Percentiles rank a stretch among this genome's conserved stretches.
phyloP scores from a whole-genome alignment of 2,329 filamentous ascomycete species.

The Fusarium heterosporum region DNA sequence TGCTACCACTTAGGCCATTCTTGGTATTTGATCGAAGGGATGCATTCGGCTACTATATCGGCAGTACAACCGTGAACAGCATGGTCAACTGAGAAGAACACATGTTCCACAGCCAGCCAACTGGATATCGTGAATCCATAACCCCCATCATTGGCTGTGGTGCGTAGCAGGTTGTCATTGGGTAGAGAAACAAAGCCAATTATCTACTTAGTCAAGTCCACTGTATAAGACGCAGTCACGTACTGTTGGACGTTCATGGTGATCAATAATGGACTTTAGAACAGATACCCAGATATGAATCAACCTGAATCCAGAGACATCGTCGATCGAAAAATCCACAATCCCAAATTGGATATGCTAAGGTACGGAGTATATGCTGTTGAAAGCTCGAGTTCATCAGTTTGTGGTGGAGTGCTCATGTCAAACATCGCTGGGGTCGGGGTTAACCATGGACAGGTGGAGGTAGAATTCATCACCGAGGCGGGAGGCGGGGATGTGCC shows the following conservation, averaged over 20 bases:
- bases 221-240: not conserved
- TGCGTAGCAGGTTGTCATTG: conserved; percentile 17
- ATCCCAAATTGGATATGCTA: not conserved
- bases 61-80: conserved; percentile 23
- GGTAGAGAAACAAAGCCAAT: not conserved
- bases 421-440: conserved; percentile 28
- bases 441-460: conserved; percentile 15
- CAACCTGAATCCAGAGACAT: not conserved
- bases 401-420: conserved; percentile 28
- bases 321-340: not conserved
- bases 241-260: not conserved
- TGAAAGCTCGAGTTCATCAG: not conserved
- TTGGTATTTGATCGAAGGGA: conserved; percentile 10
- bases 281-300: not conserved
- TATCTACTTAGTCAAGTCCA: not conserved
- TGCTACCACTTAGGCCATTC: conserved; percentile 8
- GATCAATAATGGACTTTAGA: not conserved
- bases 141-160: conserved; percentile 27
- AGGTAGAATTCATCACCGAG: conserved; percentile 34
- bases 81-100: conserved; percentile 11
- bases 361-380: not conserved
- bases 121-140: conserved; percentile 15
- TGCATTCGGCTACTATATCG: conserved; percentile 10
- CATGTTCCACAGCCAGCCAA: conserved; percentile 18
- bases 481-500: conserved; percentile 28